These are phyloP conservation scores for Falciphora oryzae DNA, from an alignment of 2,329 filamentous ascomycete genomes.

Conservation along the genomic window DNA sequence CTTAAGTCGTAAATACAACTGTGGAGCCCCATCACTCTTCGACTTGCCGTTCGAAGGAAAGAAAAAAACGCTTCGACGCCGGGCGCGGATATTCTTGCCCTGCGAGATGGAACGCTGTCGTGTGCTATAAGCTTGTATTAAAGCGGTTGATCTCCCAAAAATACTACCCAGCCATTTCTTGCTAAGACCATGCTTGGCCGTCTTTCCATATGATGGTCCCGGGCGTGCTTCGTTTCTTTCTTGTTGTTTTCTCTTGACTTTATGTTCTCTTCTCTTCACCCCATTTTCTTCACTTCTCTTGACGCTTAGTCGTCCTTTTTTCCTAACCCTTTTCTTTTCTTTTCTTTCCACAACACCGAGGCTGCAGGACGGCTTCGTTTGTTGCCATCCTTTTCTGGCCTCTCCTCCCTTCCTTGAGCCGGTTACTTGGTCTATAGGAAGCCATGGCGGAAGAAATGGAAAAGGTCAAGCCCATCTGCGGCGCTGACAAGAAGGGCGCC, in stretches of 20 bases:
- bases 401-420: slow-evolving; percentile 15
- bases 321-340: slow-evolving; percentile 20
- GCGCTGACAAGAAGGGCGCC: slow-evolving; percentile 24
- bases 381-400: slow-evolving; percentile 17
- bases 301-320: slow-evolving; percentile 18
- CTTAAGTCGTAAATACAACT: not conserved
- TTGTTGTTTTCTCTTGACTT: slow-evolving; percentile 13
- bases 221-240: slow-evolving; percentile 14
- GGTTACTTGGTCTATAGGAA: slow-evolving; percentile 2
- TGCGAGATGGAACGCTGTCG: slow-evolving; percentile 1
- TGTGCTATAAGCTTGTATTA: slow-evolving; percentile 9
- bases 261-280: slow-evolving; percentile 14
- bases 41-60: not conserved
- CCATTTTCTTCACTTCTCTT: slow-evolving; percentile 16
- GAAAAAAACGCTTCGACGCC: not conserved
- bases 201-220: not conserved
- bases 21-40: not conserved
- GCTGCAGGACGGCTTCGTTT: slow-evolving; percentile 33
- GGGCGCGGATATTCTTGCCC: slow-evolving; percentile 9
- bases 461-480: slow-evolving; percentile 32
- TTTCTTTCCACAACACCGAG: slow-evolving; percentile 16
- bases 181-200: not conserved
- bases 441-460: slow-evolving; percentile 17
- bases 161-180: not conserved
- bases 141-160: slow-evolving; percentile 1